Evolutionary conservation across 345 rosid genomes (phyloP), one percentile per base, ranked within the genome.

Genomic region (Diplotaxis tenuifolia): DNA sequence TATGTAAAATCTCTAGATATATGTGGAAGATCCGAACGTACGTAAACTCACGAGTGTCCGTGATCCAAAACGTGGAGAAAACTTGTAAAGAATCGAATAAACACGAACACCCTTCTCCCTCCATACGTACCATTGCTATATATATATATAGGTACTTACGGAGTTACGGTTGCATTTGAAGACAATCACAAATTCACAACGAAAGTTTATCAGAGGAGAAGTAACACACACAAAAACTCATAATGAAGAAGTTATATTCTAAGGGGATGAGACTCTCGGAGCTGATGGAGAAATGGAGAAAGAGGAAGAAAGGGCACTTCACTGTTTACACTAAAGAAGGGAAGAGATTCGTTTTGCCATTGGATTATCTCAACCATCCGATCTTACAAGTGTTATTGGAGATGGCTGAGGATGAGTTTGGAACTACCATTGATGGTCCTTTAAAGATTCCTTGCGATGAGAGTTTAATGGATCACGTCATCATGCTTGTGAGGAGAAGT

Each of bases 351-450:
- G 58, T 80, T 28, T 80, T 83, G 71, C 85, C 83, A 7, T 10
- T 80, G 8, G 71, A 66, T 12, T 78, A 83, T 68, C 71, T 83
- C 59, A 80, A 80, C 42, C 85, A 85, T 32, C 85, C 86, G 0
- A 83, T 86, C 22, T 78, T 83, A 53, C 77, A 71, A 29, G 84
- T 78, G n/a, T 20, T 82, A 4, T 9, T 82, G 40, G 78, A 85
- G 47, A 82, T 83, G 87, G 85, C 85, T 5, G 79, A 75, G 60
- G 85, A 83, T 29, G 85, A 83, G 61, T 83, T 83, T 53, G 85
- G 79, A 3, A 74, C 76, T 2, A 69, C 67, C 28, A 66, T 63
- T 52, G 59, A 68, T 36, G 82, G 89, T 27, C 89, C 87, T 10
- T 57, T 85, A 1, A 69, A 72, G 58, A 78, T 85, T 65, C 83